Evolutionary conservation across 2,329 filamentous ascomycete species (phyloP), one percentile per base, ranked within the genome.

Genomic region (Plenodomus biglobosus): DNA sequence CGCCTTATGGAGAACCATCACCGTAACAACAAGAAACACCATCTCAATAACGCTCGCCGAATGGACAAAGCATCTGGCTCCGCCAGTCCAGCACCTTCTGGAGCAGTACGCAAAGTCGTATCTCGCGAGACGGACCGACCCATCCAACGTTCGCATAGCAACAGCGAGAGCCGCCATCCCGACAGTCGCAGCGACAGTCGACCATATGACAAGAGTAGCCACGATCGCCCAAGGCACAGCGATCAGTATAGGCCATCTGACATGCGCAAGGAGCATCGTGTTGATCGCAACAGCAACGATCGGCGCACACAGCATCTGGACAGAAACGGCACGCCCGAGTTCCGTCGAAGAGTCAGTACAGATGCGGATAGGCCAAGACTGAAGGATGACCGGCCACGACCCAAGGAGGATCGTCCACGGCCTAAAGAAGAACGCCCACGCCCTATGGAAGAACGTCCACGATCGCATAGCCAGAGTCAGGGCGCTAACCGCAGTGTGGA

Each of bases 1-100:
- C 86, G 85, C 64, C 84, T 87, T 1, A 85, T 95, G 21, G 92
- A 96, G 63, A 96, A 96, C 57, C 92, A 96, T 63, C 92, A 95
- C 70, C 89, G 92, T 46, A 96, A 92, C 75, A 95, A 92, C 75
- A 95, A 95, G 76, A 92, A 95, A 65, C 73, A 83, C 40, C 69
- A 70, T 34, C 46, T 69, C 13, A 75, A 55, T 84, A 84, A 59
- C 82, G 85, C 55, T 8, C 84, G 86, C 30, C 81, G 75, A 18
- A 53, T 77, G 35, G 81, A 84, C 34, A 78, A 80, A 50, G 76
- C 77, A 20, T 78, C 78, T 6, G 85, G 85, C 44, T 87, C 85
- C 17, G 85, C 84, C n/a, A 91, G 88, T 16, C 88, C 88, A 7
- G 85, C 80, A 18, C 86, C 87, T 2, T 57, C 66, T 27, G 66